A percentile compares a stretch with the other conserved stretches of the same genome.
Conservation (phyloP, 805 yeast species). For the Kuraishia molischiana region DNA sequence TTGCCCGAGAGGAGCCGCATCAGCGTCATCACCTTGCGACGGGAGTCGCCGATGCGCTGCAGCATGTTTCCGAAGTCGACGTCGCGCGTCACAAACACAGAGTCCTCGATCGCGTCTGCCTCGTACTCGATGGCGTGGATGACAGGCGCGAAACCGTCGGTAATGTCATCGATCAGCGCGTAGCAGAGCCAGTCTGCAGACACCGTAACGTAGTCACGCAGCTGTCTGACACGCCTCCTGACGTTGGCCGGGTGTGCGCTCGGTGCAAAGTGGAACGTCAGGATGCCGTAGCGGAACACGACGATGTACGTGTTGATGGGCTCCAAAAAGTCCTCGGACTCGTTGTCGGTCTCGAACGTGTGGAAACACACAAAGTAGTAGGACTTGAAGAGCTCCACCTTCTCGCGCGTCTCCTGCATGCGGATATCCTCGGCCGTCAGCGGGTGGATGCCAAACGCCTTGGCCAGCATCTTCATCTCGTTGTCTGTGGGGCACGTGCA, state of each 20-base stretch:
- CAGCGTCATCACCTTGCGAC: conserved; percentile 87
- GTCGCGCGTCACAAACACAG: conserved; percentile 74
- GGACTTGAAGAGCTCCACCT: conserved; percentile 82
- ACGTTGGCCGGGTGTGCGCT: conserved; percentile 65
- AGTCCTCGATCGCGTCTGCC: conserved; percentile 76
- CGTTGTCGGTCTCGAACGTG: conserved; percentile 81
- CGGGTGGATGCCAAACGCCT: conserved; percentile 96
- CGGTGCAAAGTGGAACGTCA: conserved; percentile 65
- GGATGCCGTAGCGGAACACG: conserved; percentile 57
- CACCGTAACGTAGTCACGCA: conserved; percentile 69
- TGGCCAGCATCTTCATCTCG: conserved; percentile 86
- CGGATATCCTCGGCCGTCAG: conserved; percentile 96
- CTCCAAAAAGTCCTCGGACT: conserved; percentile 74
- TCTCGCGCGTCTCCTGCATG: conserved; percentile 94
- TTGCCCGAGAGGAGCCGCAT: conserved; percentile 86
- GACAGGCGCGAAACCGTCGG: conserved; percentile 79
- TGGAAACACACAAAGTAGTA: conserved; percentile 96
- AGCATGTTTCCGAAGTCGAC: conserved; percentile 71
- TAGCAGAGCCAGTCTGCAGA: conserved; percentile 78
- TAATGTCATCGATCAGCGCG: conserved; percentile 75
- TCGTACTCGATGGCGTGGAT: conserved; percentile 70
- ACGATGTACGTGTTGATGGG: conserved; percentile 71
- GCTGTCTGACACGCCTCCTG: conserved; percentile 72
- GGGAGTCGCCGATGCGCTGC: conserved; percentile 75
- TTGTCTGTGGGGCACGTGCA: conserved; percentile 90